These are phyloP conservation scores for Vitellaria paradoxa DNA, from an alignment of 179 eudicot species.

Conservation along the genomic window DNA sequence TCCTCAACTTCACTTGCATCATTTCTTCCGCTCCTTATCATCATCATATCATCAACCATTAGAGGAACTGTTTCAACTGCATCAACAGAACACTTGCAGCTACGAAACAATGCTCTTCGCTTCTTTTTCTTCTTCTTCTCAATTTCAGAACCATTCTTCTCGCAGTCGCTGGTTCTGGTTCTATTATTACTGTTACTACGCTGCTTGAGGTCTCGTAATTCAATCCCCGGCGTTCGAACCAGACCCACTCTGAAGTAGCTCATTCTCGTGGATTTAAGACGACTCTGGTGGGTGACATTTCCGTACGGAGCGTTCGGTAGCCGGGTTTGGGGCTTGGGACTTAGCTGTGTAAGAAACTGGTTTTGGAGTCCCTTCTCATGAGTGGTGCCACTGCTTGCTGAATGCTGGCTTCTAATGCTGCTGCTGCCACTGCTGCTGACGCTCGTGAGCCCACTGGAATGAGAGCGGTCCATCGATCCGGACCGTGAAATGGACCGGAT, in stretches of 20 bases:
- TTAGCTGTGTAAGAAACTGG: constrained; percentile 66
- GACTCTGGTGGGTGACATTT: constrained; percentile 8
- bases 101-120: not conserved
- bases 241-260: constrained; percentile 54
- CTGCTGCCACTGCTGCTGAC: constrained; percentile 41
- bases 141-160: not conserved
- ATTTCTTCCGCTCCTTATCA: not conserved
- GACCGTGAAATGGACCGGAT: constrained; percentile 40
- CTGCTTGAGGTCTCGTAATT: constrained; percentile 39
- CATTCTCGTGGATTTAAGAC: constrained; percentile 44
- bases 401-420: constrained; percentile 43
- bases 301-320: constrained; percentile 19
- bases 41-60: not conserved
- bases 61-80: constrained; percentile 21
- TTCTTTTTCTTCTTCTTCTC: constrained; percentile 24
- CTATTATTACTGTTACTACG: constrained; percentile 23
- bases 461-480: constrained; percentile 48
- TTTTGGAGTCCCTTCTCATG: constrained; percentile 30
- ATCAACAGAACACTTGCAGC: constrained; percentile 36
- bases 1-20: constrained; percentile 2
- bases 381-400: constrained; percentile 50
- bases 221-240: constrained; percentile 65
- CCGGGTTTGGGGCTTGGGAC: constrained; percentile 57
- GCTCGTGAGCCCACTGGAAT: constrained; percentile 18
- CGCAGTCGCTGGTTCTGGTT: constrained; percentile 11